These are phyloP conservation scores for Penicillium waksmanii DNA, from an alignment of 495 filamentous ascomycete genomes.

Conservation along the genomic window DNA sequence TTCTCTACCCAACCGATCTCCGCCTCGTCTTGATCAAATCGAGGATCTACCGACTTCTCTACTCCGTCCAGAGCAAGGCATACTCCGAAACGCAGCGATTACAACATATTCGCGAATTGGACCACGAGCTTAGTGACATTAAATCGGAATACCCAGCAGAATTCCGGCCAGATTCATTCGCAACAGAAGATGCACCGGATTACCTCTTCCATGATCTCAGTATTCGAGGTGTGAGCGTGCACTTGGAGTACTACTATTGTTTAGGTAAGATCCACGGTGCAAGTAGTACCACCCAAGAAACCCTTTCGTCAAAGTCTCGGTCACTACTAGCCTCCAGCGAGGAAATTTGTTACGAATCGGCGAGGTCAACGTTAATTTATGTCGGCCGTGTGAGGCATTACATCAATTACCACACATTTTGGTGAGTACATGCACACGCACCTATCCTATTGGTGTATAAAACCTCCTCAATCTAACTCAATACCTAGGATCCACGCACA, in stretches of 20 bases:
- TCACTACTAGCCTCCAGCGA: constrained; percentile 28
- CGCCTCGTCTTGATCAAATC: constrained; percentile 35
- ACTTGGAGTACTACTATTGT: constrained; percentile 37
- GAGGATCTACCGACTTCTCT: constrained; percentile 30
- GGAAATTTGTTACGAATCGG: constrained; percentile 30
- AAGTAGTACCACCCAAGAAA: constrained; percentile 10
- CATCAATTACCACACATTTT: constrained; percentile 30
- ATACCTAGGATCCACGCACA: constrained; percentile 32
- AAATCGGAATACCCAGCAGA: constrained; percentile 23
- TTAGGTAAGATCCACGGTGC: constrained; percentile 35
- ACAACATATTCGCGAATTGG: constrained; percentile 32
- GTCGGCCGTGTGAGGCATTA: constrained; percentile 24
- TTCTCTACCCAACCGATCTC: constrained; percentile 35
- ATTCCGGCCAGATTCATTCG: constrained; percentile 29
- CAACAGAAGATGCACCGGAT: constrained; percentile 23
- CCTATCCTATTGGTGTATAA: background rate
- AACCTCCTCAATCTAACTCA: background rate
- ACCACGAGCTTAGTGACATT: constrained; percentile 30
- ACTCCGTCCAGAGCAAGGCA: constrained; percentile 19
- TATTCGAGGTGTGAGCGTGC: constrained; percentile 31
- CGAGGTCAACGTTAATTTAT: constrained; percentile 31
- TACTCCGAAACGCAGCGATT: constrained; percentile 28
- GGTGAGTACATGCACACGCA: constrained; percentile 15
- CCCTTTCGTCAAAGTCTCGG: constrained; percentile 2
- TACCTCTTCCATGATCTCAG: constrained; percentile 35